phyloP scores from a whole-genome alignment of 441 rosid genomes.

The Monsonia emarginata region DNA sequence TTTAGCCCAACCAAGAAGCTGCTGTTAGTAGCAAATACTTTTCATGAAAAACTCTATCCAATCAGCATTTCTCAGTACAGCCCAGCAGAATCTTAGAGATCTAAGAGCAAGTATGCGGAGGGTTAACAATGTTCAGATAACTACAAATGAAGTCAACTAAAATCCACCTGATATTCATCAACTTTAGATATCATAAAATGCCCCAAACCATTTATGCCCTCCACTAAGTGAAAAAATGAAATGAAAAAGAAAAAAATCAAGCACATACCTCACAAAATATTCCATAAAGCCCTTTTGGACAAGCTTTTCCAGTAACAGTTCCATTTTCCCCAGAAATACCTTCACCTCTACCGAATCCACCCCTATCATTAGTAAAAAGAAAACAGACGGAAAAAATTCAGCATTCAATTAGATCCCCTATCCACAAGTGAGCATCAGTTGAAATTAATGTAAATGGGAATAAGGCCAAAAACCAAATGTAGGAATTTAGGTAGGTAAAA shows the following conservation, averaged over 20 bases:
- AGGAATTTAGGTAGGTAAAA: background rate
- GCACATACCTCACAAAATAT: slow-evolving; percentile 64
- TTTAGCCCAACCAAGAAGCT: too few relatives aligned
- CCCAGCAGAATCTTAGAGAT: background rate
- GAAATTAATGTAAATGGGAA: slow-evolving; percentile 3
- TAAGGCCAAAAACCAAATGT: background rate
- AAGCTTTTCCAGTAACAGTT: slow-evolving; percentile 74
- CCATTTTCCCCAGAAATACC: slow-evolving; percentile 65
- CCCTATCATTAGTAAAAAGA: slow-evolving; percentile 33
- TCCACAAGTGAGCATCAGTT: slow-evolving; percentile 4
- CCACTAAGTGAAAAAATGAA: slow-evolving; percentile 9
- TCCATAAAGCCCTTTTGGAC: slow-evolving; percentile 83
- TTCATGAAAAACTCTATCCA: background rate
- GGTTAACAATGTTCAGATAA: background rate
- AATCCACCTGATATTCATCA: background rate
- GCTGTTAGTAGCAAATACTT: background rate
- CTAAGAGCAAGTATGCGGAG: background rate
- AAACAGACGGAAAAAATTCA: slow-evolving; percentile 3
- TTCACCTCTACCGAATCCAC: slow-evolving; percentile 58
- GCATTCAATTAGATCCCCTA: slow-evolving; percentile 16
- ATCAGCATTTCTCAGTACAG: background rate
- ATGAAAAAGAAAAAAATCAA: background rate
- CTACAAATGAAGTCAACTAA: background rate
- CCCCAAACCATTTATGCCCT: background rate
- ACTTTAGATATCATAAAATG: background rate